A percentile compares a stretch with the other conserved stretches of the same genome.
phyloP scores from a whole-genome alignment of 2,329 filamentous ascomycete genomes.

The Trichoderma sp. region DNA sequence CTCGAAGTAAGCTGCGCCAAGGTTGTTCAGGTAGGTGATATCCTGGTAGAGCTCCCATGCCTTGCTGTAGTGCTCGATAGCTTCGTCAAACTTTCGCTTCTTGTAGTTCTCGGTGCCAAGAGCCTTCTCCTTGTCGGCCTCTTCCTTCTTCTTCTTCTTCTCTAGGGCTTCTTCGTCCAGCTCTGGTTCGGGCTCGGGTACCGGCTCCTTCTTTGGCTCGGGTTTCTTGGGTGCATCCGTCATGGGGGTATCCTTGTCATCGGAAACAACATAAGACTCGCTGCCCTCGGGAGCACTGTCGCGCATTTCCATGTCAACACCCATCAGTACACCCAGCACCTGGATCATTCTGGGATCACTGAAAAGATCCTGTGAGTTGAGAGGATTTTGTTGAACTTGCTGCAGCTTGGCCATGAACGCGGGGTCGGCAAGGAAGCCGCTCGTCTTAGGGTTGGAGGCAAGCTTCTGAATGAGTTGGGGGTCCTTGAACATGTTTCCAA shows the following conservation, averaged over 20 bases:
- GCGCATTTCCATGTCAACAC: conserved; percentile 75
- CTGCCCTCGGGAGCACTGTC: conserved; percentile 39
- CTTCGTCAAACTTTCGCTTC: conserved; percentile 94
- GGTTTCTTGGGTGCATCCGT: conserved; percentile 57
- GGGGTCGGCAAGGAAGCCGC: conserved; percentile 72
- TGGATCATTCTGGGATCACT: conserved; percentile 88
- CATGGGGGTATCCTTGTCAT: conserved; percentile 75
- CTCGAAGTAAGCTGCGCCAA: conserved; percentile 90
- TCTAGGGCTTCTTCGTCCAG: conserved; percentile 80
- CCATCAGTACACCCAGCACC: conserved; percentile 89
- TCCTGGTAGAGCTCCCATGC: conserved; percentile 95
- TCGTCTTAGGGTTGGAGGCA: conserved; percentile 91
- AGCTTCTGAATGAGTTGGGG: conserved; percentile 88
- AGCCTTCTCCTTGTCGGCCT: conserved; percentile 91
- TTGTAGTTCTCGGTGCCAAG: conserved; percentile 95
- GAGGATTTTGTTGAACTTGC: conserved; percentile 75
- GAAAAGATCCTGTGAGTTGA: conserved; percentile 74
- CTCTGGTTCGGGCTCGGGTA: conserved; percentile 60
- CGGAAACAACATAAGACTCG: conserved; percentile 53
- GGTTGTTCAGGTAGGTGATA: conserved; percentile 96
- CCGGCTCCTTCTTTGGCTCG: conserved; percentile 52
- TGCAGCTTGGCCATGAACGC: conserved; percentile 90
- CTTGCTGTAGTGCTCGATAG: conserved; percentile 90
- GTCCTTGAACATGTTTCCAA: conserved; percentile 94
- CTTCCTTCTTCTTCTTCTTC: conserved; percentile 87